Evolutionary conservation across 768 basidiomycete species (phyloP), one percentile per base, ranked within the genome.

Genomic region (Podaxis rugospora): DNA sequence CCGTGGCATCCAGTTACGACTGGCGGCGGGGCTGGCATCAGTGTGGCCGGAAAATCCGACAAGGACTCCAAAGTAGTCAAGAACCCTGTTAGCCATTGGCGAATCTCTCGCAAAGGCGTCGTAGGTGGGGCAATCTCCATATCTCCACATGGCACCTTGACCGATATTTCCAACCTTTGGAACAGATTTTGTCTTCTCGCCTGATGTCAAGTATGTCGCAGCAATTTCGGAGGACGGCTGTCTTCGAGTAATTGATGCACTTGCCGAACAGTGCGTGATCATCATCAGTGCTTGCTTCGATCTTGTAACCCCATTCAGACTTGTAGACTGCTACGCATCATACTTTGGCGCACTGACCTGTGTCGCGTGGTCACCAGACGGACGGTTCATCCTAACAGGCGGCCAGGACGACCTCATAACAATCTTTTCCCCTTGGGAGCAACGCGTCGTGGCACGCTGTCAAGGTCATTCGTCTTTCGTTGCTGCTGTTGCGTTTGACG

Each of bases 381-480:
- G 93, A 11, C 85, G 95, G 18, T 98, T 96, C 70, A 89, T 99
- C 51, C 74, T 97, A 62, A 93, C 93, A 1, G 97, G 95, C 11
- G 97, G 97, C 0, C 95, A 99, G 78, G 97, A 99, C 68, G 97
- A 99, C 69, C 81, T 98, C 9, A 75, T 97, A 57, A 96, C 95
- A 3, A 91, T 99, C 62, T 93, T 93, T 71, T 95, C 95, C 0
- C 94, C 95, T 0, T 90, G 89, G 83, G 97, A 98, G 71, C 90
- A 93, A 70, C 86, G 95, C 2, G 87, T 98, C 5, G 86, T 99
- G 9, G 97, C 97, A 4, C 84, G 95, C 58, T 98, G 97, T 75
- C 95, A 97, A 72, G 97, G 97, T 0, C 97, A 99, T 69, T 92
- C 93, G 0, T 95, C 93, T 1, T 98, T 97, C 69, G 92, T 99